Base-by-base conservation (phyloP, 129 eudicot species). In the Sambucus nigra region DNA sequence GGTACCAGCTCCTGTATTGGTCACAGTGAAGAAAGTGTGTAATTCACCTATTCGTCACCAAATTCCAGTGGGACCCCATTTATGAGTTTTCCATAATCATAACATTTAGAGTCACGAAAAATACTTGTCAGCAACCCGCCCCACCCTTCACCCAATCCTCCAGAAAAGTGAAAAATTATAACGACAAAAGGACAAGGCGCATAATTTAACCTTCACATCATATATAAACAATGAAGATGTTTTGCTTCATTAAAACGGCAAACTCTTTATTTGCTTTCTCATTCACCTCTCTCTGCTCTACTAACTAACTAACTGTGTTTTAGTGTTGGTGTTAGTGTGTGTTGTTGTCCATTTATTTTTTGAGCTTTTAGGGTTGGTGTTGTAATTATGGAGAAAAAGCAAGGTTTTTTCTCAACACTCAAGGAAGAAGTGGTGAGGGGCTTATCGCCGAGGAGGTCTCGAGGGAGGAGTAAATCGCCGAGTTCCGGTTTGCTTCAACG, bases 351-450 rank as follows among this genome's bases (percentile, higher is more conserved):
- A 12, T 25, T 51, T 40, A 39, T 49, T 25, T 42, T 33, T 35
- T 49, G 32, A 22, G 10, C 11, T 10, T 19, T 22, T 33, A 7
- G 9, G 44, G 25, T 35, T 35, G 13, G 42, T 2, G 15, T 47
- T 54, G 15, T 31, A 45, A 64, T 38, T 14, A 87, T 87, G 96
- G 96, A 87, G 76, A 75, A 60, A 58, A 87, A 87, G 45, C 88
- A 82, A 46, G 82, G 88, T 24, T 81, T 82, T 42, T 79, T 82
- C 60, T 65, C 93, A 8, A 61, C 87, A 42, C 64, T 81, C 41
- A 86, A 86, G 28, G 77, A 75, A 2, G 93, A 87, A 63, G 84
- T 82, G n/a, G 80, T 79, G 4, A 58, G 96, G 49, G 93, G 96
- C 0, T 53, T 87, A n/a, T 87, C 96, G 9, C 96, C 96, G 21